Evolutionary conservation across 129 eudicot genomes (phyloP).

Genomic region (Lactuca sativa): DNA sequence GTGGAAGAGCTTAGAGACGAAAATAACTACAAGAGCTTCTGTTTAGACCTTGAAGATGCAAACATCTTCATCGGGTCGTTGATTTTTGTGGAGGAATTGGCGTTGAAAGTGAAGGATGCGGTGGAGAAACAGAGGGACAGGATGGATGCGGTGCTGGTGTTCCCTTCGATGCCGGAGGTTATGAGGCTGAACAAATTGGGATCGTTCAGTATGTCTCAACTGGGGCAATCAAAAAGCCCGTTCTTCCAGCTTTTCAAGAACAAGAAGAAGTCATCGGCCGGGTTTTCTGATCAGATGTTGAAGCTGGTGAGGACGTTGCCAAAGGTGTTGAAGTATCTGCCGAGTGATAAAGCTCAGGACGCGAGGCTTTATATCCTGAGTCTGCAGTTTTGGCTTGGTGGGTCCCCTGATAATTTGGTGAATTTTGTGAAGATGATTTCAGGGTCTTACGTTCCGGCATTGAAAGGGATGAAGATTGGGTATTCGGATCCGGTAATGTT

Average conservation of each 20-base stretch:
- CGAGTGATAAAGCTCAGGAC: conserved; percentile 97
- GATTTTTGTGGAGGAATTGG: conserved; percentile 93
- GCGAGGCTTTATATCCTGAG: conserved; percentile 92
- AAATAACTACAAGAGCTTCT: conserved; percentile 69
- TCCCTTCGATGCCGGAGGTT: conserved; percentile 99
- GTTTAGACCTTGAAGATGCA: conserved; percentile 89
- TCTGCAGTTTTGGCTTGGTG: conserved; percentile 99
- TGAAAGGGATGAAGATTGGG: conserved; percentile 68
- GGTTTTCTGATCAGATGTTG: conserved; percentile 96
- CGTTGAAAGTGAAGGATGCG: conserved; percentile 78
- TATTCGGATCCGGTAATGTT: conserved; percentile 96
- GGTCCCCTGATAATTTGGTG: conserved; percentile 93
- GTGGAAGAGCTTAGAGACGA: conserved; percentile 98
- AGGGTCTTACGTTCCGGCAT: conserved; percentile 86
- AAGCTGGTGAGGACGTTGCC: conserved; percentile 95
- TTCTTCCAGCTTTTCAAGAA: conserved; percentile 90
- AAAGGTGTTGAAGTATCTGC: conserved; percentile 91
- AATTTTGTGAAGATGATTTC: conserved; percentile 92
- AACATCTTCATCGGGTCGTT: conserved; percentile 89
- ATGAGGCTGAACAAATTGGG: conserved; percentile 98
- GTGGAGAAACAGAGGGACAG: conserved; percentile 96
- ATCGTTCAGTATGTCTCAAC: conserved; percentile 87
- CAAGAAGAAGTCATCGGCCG: conserved; percentile 75
- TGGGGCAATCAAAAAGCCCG: conserved; percentile 93
- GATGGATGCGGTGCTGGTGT: conserved; percentile 95